phyloP scores from a whole-genome alignment of 805 yeast genomes.

The Schwanniomyces vanrijiae region DNA sequence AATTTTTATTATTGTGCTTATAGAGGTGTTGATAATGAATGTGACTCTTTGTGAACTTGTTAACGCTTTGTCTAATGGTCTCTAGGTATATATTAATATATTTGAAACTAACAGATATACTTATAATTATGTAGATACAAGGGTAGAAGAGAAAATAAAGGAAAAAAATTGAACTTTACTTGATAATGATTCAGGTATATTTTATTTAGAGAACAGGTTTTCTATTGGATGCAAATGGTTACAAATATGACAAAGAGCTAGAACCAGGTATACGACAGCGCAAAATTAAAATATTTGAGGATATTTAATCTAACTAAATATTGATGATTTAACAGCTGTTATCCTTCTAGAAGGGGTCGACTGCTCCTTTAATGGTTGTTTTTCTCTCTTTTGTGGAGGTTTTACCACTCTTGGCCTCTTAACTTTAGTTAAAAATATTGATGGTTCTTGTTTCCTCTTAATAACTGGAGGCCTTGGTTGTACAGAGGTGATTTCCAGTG shows the following conservation, averaged over 20 bases:
- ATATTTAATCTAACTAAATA: conserved; percentile 20
- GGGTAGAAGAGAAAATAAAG: no score
- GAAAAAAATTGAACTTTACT: no score
- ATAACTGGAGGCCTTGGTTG: conserved; percentile 5
- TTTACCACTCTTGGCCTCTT: conserved; percentile 6
- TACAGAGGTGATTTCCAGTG: neutral
- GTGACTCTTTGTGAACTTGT: neutral
- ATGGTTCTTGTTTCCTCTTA: conserved; percentile 13
- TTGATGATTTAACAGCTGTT: conserved; percentile 29
- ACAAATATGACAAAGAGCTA: no score
- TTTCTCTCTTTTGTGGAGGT: conserved; percentile 2
- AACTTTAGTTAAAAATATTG: conserved; percentile 14
- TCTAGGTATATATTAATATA: no score
- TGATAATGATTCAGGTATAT: no score
- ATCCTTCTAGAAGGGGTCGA: conserved; percentile 11
- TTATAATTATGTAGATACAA: no score
- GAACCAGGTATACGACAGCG: no score
- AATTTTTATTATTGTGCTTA: neutral
- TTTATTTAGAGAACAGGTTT: no score
- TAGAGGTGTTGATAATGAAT: neutral
- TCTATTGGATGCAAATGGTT: no score
- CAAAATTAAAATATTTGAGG: neutral
- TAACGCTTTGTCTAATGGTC: no score
- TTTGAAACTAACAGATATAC: no score
- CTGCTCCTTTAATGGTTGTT: neutral